A percentile compares a stretch with the other conserved stretches of the same genome.
These are phyloP conservation scores for Mycena capillaripes DNA, from an alignment of 768 basidiomycete species.

Conservation along the genomic window DNA sequence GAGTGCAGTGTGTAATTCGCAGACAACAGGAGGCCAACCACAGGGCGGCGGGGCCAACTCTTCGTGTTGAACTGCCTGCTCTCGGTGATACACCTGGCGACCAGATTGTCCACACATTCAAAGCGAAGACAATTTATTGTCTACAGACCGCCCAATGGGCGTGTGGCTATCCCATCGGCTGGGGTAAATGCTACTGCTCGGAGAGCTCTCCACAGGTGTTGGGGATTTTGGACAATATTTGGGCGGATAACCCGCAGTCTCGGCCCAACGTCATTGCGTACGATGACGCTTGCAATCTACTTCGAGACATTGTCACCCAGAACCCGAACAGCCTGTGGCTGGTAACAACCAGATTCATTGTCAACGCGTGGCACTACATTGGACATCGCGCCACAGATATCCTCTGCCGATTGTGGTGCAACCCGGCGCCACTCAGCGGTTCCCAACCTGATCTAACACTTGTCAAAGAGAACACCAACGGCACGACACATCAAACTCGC, in stretches of 20 bases:
- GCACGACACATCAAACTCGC: slow-evolving; percentile 19
- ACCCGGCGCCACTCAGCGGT: slow-evolving; percentile 34
- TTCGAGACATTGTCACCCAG: slow-evolving; percentile 7
- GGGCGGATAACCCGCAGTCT: slow-evolving; percentile 1
- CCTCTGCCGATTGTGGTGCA: slow-evolving; percentile 16
- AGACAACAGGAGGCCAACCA: background rate
- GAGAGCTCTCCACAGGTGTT: slow-evolving; percentile 36
- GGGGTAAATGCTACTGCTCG: slow-evolving; percentile 35
- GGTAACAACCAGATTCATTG: slow-evolving; percentile 30
- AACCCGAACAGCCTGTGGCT: slow-evolving; percentile 25
- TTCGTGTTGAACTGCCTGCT: background rate
- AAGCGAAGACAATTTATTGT: slow-evolving; percentile 30
- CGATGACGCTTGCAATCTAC: slow-evolving; percentile 34
- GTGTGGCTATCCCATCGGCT: slow-evolving; percentile 34
- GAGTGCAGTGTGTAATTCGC: background rate
- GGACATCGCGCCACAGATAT: slow-evolving; percentile 23
- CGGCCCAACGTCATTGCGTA: slow-evolving; percentile 31
- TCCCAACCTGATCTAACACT: slow-evolving; percentile 36
- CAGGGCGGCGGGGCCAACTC: background rate
- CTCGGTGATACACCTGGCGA: slow-evolving; percentile 12
- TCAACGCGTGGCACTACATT: slow-evolving; percentile 34
- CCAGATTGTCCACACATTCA: slow-evolving; percentile 29
- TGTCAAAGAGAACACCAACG: slow-evolving; percentile 6
- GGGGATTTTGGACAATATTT: slow-evolving; percentile 4
- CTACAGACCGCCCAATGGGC: slow-evolving; percentile 39